A percentile compares a stretch with the other conserved stretches of the same genome.
These are phyloP conservation scores for Acacia concinna DNA, from an alignment of 331 rosid genomes.

Conservation along the genomic window DNA sequence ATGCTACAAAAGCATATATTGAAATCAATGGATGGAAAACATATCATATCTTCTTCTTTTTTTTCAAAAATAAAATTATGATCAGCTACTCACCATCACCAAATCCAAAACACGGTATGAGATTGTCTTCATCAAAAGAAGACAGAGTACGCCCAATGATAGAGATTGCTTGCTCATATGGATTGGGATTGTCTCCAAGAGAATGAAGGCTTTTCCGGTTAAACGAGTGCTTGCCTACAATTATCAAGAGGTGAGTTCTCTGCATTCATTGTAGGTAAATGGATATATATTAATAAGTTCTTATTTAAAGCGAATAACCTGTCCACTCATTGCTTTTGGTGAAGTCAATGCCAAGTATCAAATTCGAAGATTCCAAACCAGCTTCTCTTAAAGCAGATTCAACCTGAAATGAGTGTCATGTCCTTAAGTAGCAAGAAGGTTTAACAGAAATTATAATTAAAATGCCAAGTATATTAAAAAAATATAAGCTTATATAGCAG, in stretches of 20 bases:
- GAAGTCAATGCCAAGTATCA: constrained; percentile 89
- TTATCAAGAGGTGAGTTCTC: constrained; percentile 32
- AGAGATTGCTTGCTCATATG: constrained; percentile 95
- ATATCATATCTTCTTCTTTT: constrained; percentile 1
- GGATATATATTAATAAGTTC: background rate
- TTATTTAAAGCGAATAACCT: constrained; percentile 47
- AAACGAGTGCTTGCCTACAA: constrained; percentile 70
- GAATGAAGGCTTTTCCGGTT: constrained; percentile 83
- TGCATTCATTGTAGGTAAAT: constrained; percentile 6
- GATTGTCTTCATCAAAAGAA: constrained; percentile 90
- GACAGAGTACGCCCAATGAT: constrained; percentile 83
- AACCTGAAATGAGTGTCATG: constrained; percentile 57
- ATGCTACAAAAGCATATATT: constrained; percentile 53
- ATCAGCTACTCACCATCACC: constrained; percentile 76
- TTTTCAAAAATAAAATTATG: background rate
- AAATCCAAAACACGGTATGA: constrained; percentile 95
- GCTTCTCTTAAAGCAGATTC: constrained; percentile 85
- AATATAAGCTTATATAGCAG: background rate
- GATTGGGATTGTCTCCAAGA: constrained; percentile 66
- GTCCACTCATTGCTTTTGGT: constrained; percentile 99
- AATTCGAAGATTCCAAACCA: constrained; percentile 94
- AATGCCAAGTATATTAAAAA: constrained; percentile 13
- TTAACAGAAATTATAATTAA: background rate
- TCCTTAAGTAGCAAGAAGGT: background rate
- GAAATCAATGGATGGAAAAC: constrained; percentile 34